A percentile compares a stretch with the other conserved stretches of the same genome.
Evolutionary conservation across 208 protist species (phyloP).

Genomic region (Acanthamoeba sp.): DNA sequence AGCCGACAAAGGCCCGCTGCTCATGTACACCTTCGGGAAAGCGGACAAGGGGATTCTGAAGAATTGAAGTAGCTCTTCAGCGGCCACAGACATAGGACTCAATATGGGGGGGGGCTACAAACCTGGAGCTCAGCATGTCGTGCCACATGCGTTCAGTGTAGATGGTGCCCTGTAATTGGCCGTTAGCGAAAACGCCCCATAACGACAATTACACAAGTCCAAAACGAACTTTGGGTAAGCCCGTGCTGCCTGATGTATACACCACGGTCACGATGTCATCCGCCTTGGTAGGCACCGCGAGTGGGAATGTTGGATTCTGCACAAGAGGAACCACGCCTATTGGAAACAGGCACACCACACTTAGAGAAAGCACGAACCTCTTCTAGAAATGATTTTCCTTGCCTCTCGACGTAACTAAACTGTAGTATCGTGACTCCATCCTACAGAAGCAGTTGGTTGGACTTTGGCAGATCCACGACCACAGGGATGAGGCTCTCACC

Average conservation of each 20-base stretch:
- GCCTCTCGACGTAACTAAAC: no score
- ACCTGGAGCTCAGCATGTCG: neutral
- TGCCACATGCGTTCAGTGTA: conserved; percentile 28
- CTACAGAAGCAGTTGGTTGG: no score
- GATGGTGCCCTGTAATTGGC: conserved; percentile 37
- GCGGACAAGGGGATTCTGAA: neutral
- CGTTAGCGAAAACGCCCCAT: no score
- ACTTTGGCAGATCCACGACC: no score
- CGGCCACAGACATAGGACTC: neutral
- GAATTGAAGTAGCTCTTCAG: neutral
- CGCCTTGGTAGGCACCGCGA: neutral
- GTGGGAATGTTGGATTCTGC: neutral
- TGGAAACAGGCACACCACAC: no score
- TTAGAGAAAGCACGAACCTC: no score
- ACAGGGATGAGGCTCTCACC: no score
- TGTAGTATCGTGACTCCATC: no score
- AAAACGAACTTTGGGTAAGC: neutral
- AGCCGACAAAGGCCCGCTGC: neutral
- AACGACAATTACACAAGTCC: no score
- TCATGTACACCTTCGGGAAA: neutral
- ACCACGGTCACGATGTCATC: neutral
- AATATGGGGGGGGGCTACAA: neutral
- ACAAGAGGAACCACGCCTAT: neutral
- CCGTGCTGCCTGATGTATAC: conserved; percentile 13
- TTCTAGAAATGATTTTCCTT: no score